Base-by-base conservation (phyloP, 1,139 yeast species). In the Zygosaccharomyces sapae region DNA sequence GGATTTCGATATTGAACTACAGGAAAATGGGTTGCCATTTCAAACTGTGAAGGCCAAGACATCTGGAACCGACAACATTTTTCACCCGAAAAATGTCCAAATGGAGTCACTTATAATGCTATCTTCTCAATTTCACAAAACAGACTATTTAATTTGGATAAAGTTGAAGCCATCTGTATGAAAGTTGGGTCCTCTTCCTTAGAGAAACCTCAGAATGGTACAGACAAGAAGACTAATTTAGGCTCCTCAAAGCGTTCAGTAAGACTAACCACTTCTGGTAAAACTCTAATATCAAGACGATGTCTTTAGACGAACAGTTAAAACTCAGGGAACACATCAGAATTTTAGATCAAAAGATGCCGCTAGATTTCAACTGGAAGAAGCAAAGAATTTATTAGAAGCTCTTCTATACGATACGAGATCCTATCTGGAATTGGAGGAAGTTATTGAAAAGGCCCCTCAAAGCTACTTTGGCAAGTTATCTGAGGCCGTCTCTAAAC, bases 321-420 rank as follows among this genome's bases (percentile, higher is more conserved):
- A 57, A 56, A 5, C 44, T 64, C 29, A 64, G 57, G 51, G 47
- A 49, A 16, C 64, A 57, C 41, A 53, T 55, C 55, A 46, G 54
- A 50, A 22, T 30, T 41, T 9, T 53, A 57, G 53, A 66, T 42
- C 48, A 56, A 7, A 70, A 50, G 92, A 84, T 57, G 65, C 66
- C 12, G 73, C 70, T 43, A 71, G 79, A 50, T 64, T 70, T 30
- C 66, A 70, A 45, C 63, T 76, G 18, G 81, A 80, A 43, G 76
- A 75, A 47, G 61, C 70, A 29, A 72, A 73, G 55, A 84, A 84
- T 58, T 59, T 69, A 22, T 70, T 83, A 39, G 92, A 84, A 63
- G 73, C 78, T 12, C 66, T 72, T 13, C 68, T 85, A 48, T 84
- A 84, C 62, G 75, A 72, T 43, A 70, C 83, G 29, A 76, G 89